Conservation (phyloP, 768 basidiomycete genomes). For the Cyclocybe cylindracea region DNA sequence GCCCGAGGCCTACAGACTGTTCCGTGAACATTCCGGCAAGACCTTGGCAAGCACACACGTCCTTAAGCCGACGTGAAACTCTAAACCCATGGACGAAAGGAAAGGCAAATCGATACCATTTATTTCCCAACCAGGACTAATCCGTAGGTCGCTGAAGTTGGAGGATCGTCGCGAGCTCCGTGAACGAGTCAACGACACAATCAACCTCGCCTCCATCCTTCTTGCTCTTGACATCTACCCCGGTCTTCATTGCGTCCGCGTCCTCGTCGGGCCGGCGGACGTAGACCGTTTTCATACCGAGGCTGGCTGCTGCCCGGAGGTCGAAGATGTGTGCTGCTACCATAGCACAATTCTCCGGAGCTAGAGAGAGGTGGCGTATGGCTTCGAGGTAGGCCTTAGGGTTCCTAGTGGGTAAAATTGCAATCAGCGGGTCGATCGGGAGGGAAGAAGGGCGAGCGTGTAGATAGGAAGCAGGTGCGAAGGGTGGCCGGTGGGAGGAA, state of each 20-base stretch:
- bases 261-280: constrained; percentile 55
- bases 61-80: too few species aligned
- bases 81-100: too few species aligned
- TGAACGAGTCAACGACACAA: constrained; percentile 50
- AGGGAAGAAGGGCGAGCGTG: background rate
- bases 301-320: constrained; percentile 48
- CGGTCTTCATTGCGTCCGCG: constrained; percentile 1
- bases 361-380: constrained; percentile 47
- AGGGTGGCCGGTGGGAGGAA: too few species aligned
- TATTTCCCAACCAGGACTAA: background rate
- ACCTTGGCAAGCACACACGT: too few species aligned
- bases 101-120: too few species aligned
- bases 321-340: constrained; percentile 67
- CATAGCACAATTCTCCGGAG: constrained; percentile 56
- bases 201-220: constrained; percentile 61
- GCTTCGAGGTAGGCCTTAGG: constrained; percentile 53
- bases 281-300: constrained; percentile 62
- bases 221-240: constrained; percentile 39
- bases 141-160: background rate
- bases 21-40: too few species aligned
- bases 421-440: background rate
- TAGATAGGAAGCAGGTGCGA: too few species aligned
- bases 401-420: constrained; percentile 33
- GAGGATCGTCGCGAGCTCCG: constrained; percentile 43
- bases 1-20: too few species aligned